These are phyloP conservation scores for Tricholoma flavovirens DNA, from an alignment of 768 basidiomycete genomes.

Conservation along the genomic window DNA sequence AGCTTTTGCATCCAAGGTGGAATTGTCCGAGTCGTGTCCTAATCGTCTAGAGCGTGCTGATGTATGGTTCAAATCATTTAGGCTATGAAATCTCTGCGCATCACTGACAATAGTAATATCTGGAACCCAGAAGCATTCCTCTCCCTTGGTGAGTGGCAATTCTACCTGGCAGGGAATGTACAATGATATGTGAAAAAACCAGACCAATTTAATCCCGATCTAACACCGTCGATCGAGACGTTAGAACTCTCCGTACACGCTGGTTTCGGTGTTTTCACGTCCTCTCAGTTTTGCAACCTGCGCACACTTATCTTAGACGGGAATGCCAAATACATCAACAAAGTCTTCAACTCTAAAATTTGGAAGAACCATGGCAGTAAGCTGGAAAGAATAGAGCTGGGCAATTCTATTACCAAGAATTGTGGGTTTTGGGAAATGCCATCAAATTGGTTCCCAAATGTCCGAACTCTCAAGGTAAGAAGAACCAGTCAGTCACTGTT, in stretches of 20 bases:
- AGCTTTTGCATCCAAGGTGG: not conserved
- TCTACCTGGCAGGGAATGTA: not conserved
- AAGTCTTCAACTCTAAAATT: not conserved
- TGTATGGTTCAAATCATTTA: not conserved
- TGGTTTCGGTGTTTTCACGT: not conserved
- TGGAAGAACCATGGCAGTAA: slow-evolving; percentile 3
- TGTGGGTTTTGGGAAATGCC: slow-evolving; percentile 5
- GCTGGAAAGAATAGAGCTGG: slow-evolving; percentile 7
- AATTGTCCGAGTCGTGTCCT: not conserved
- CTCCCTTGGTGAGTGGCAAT: not conserved
- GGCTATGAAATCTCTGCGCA: not conserved
- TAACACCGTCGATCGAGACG: not conserved
- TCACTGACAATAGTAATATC: not conserved
- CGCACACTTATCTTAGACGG: not conserved
- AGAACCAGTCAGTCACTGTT: not conserved
- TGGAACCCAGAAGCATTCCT: not conserved
- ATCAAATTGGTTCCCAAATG: slow-evolving; percentile 3
- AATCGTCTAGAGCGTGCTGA: not conserved
- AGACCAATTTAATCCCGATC: not conserved
- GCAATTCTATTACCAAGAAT: not conserved
- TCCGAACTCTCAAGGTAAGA: slow-evolving; percentile 5
- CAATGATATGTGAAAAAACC: not conserved
- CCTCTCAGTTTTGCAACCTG: not conserved
- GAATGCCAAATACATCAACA: not conserved
- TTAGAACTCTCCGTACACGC: not conserved